These are phyloP conservation scores for Ascoidea asiatica DNA, from an alignment of 805 yeast genomes.

Conservation along the genomic window DNA sequence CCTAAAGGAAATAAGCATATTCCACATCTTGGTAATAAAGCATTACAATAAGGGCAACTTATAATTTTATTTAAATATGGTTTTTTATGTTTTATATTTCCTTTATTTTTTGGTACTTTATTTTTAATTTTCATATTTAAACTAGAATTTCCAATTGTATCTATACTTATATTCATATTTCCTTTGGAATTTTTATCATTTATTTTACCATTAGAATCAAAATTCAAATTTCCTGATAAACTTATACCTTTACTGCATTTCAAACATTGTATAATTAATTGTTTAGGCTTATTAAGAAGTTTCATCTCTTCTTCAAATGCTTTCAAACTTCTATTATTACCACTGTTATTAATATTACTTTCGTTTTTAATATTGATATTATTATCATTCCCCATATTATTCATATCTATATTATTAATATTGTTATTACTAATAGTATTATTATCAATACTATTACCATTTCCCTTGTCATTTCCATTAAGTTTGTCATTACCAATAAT, in stretches of 20 bases:
- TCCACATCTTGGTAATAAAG: slow-evolving; percentile 81
- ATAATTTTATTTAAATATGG: too few species aligned
- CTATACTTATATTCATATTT: too few species aligned
- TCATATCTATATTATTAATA: too few species aligned
- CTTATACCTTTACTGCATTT: slow-evolving; percentile 74
- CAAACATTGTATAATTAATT: slow-evolving; percentile 68
- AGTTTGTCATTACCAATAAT: background rate
- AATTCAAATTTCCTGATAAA: too few species aligned
- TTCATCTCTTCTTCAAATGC: too few species aligned
- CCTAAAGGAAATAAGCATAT: slow-evolving; percentile 78
- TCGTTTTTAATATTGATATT: background rate
- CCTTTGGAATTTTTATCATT: too few species aligned
- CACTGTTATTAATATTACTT: background rate
- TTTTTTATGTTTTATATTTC: too few species aligned
- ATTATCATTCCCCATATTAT: too few species aligned
- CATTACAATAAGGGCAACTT: slow-evolving; percentile 88
- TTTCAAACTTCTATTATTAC: background rate
- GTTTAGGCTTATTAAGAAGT: slow-evolving; percentile 38
- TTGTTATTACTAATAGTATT: background rate
- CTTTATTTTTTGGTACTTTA: too few species aligned
- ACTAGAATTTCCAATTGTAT: too few species aligned
- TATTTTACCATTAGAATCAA: too few species aligned
- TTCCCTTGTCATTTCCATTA: background rate
- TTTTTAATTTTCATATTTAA: too few species aligned
- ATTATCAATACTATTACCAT: background rate